Conservation (phyloP, 1,284 basidiomycete genomes). For the Coniferiporia weirii region DNA sequence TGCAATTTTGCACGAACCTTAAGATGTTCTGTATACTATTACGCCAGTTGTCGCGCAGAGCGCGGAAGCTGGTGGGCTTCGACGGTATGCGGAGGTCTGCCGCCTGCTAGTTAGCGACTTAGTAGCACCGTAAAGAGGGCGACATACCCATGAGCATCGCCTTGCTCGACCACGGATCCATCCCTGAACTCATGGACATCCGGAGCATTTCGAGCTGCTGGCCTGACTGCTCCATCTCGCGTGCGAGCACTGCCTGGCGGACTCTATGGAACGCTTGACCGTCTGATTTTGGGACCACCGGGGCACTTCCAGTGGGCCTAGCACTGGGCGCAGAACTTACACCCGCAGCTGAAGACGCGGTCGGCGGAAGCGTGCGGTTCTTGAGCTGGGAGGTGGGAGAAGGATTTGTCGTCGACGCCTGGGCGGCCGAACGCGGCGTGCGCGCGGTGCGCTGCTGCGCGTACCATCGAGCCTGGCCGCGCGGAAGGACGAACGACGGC, state of each 20-base stretch:
- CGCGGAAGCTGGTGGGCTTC: neutral
- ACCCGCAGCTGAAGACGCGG: neutral
- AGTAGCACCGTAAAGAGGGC: neutral
- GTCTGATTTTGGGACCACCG: neutral
- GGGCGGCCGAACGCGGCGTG: constrained; percentile 2
- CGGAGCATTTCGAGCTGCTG: constrained; percentile 5
- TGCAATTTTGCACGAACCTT: constrained; percentile 7
- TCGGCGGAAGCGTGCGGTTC: constrained; percentile 9
- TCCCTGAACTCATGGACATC: constrained; percentile 3
- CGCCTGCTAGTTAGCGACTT: neutral
- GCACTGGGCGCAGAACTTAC: neutral
- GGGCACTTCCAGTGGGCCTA: neutral
- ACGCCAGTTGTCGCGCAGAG: constrained; percentile 1
- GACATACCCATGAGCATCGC: constrained; percentile 9
- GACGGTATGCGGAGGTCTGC: constrained; percentile 15
- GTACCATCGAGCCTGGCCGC: constrained; percentile 1
- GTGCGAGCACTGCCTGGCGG: neutral
- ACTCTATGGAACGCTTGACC: constrained; percentile 2
- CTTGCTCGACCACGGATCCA: constrained; percentile 13
- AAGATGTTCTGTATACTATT: constrained; percentile 14
- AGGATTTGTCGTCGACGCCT: constrained; percentile 13
- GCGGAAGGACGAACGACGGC: neutral
- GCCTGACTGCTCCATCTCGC: constrained; percentile 8
- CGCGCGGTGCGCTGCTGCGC: constrained; percentile 10
- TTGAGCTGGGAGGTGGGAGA: constrained; percentile 10